phyloP scores from a whole-genome alignment of 345 rosid genomes.

The Microcos paniculata region DNA sequence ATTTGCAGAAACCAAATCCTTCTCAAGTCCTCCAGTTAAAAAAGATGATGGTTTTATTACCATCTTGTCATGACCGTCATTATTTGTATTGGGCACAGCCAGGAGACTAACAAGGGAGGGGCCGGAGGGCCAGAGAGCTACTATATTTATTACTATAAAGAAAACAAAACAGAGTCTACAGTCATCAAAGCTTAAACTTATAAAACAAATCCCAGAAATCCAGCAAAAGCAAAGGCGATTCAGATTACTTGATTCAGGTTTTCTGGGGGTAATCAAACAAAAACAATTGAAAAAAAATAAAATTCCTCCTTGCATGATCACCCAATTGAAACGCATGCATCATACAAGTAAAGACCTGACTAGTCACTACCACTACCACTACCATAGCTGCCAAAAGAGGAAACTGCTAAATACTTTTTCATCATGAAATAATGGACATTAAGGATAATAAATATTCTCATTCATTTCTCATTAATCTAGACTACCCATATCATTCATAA shows the following conservation, averaged over 20 bases:
- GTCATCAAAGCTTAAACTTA: slow-evolving; percentile 7
- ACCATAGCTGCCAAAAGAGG: neutral
- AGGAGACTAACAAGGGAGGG: slow-evolving; percentile 1
- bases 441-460: neutral
- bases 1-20: neutral
- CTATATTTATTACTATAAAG: neutral
- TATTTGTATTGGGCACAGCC: neutral
- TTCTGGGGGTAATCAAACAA: slow-evolving; percentile 9
- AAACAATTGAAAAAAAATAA: neutral
- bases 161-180: slow-evolving; percentile 9
- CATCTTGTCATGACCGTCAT: neutral
- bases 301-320: neutral
- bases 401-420: neutral
- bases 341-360: neutral
- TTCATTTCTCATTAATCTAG: no score
- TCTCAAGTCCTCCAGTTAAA: neutral
- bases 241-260: slow-evolving; percentile 6
- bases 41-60: neutral
- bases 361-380: neutral
- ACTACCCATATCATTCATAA: no score
- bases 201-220: slow-evolving; percentile 27
- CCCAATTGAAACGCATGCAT: neutral
- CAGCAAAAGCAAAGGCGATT: slow-evolving; percentile 19
- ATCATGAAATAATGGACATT: neutral
- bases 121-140: neutral